Evolutionary conservation across 495 filamentous ascomycete species (phyloP).

Genomic region (Apodospora peruviana): DNA sequence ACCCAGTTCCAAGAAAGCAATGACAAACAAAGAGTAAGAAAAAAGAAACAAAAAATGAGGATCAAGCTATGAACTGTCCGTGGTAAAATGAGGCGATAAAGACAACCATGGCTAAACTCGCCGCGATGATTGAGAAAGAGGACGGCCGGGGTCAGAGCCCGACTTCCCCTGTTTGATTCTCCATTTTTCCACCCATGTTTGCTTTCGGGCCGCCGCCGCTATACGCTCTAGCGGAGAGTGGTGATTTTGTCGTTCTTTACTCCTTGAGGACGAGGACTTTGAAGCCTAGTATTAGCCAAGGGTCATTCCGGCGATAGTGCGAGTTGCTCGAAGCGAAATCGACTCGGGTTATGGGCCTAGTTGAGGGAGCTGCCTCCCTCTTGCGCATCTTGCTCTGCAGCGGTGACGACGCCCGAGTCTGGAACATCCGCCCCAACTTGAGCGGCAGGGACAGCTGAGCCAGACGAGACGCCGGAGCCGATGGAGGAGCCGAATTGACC

Average conservation of each 20-base stretch:
- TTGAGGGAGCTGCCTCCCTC: conserved; percentile 19
- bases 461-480: conserved; percentile 1
- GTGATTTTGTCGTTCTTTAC: conserved; percentile 9
- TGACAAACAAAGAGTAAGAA: background rate
- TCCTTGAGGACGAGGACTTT: conserved; percentile 19
- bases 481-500: background rate
- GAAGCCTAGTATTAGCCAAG: conserved; percentile 15
- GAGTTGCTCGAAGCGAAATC: background rate
- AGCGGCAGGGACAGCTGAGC: background rate
- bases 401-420: conserved; percentile 18
- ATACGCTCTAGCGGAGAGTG: conserved; percentile 3
- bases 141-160: background rate
- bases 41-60: background rate
- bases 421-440: background rate
- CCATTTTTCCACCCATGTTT: background rate
- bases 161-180: background rate
- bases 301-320: background rate
- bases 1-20: background rate
- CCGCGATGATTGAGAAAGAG: background rate
- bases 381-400: conserved; percentile 23
- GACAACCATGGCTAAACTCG: background rate
- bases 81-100: background rate
- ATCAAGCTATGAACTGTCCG: background rate
- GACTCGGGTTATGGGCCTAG: conserved; percentile 1
- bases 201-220: background rate